Percentiles rank a stretch among this genome's conserved stretches.
Evolutionary conservation across 371 early-diverging fungal species (phyloP).

Genomic region (Syncephalis fuscata): DNA sequence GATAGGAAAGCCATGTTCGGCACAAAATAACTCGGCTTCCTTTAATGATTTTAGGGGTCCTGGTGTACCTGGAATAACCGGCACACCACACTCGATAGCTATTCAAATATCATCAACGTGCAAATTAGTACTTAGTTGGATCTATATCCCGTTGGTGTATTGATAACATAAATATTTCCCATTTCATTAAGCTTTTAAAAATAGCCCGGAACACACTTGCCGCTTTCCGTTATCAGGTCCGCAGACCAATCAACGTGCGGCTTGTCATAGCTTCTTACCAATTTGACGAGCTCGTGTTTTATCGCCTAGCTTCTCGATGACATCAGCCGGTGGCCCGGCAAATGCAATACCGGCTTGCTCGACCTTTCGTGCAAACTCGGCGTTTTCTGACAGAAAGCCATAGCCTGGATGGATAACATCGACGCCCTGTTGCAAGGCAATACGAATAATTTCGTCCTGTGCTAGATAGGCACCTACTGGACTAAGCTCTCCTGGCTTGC

Average conservation of each 20-base stretch:
- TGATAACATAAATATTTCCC: not conserved
- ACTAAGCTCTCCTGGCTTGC: constrained; percentile 52
- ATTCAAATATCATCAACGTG: not conserved
- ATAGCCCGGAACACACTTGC: not conserved
- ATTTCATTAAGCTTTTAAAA: not conserved
- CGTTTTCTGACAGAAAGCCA: constrained; percentile 84
- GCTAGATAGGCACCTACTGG: constrained; percentile 90
- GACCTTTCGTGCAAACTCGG: constrained; percentile 75
- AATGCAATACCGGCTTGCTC: constrained; percentile 83
- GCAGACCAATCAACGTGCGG: too few relatives aligned
- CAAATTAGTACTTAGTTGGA: not conserved
- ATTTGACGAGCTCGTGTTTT: constrained; percentile 85
- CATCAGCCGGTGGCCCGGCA: constrained; percentile 72
- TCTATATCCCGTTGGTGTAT: not conserved
- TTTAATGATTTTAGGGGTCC: constrained; percentile 54
- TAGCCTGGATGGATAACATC: constrained; percentile 58
- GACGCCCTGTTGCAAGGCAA: constrained; percentile 65
- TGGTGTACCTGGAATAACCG: constrained; percentile 78
- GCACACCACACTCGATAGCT: constrained; percentile 64
- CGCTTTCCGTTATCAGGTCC: too few relatives aligned
- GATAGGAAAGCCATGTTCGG: constrained; percentile 76
- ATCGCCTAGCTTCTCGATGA: constrained; percentile 82
- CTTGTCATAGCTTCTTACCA: constrained; percentile 18
- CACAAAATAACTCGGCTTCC: constrained; percentile 57
- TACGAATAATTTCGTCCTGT: constrained; percentile 76